Base-by-base conservation (phyloP, 768 basidiomycete genomes). In the Kwoniella heveanensis region DNA sequence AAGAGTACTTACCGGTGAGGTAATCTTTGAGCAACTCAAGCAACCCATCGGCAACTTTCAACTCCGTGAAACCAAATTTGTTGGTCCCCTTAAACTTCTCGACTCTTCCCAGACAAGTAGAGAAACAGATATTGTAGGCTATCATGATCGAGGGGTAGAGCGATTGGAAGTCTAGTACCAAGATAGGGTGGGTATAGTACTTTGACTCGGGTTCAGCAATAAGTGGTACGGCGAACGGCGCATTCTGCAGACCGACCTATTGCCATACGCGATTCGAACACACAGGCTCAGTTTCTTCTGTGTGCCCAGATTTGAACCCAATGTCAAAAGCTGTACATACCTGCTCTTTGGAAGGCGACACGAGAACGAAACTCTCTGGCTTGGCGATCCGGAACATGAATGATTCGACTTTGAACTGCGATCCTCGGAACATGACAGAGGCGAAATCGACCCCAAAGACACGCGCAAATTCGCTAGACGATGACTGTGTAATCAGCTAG, bases 141-240 rank as follows among this genome's bases (percentile, higher is more conserved):
- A 98, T 95, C 95, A 98, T 98, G 64, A 97, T 83, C 0, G 93
- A 96, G 0, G 96, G 96, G 77, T 99, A 99, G 25, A 99, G 84
- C 1, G 90, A 92, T 72, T 96, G 92, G 77, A 98, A 99, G 78
- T 99, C 96, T 59, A 99, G 83, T 0, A 99, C 94, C 36, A 97
- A 82, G 13, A 99, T 83, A 3, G 96, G 96, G 69, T 90, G 90
- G 46, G 87, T 90, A 80, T 97, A 99, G 74, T 92, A 95, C 1
- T 90, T 90, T 0, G 93, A 95, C 44, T 87, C 82, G 0, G 95
- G 96, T 73, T 99, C 96, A 87, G 95, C 90, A 59, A 97, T 90
- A 21, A 98, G 84, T 2, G 94, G 93, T 84, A 81, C 76, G 70
- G 91, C 93, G 81, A 97, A 95, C 1, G 93, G 93, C 7, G 93